These are phyloP conservation scores for Claviceps capensis DNA, from an alignment of 2,329 filamentous ascomycete species.

Conservation along the genomic window DNA sequence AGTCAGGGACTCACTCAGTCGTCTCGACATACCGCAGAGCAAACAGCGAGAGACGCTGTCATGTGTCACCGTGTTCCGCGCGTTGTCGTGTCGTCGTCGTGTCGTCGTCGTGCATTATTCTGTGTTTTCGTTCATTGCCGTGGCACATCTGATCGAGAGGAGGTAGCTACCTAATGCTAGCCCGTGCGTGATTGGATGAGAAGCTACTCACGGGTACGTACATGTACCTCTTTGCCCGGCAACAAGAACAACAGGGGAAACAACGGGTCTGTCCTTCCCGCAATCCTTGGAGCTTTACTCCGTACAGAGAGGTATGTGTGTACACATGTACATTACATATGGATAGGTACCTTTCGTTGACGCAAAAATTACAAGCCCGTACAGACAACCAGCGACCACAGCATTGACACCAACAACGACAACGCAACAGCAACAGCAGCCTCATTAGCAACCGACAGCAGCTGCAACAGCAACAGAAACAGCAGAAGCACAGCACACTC, in stretches of 20 bases:
- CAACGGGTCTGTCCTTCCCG: neutral
- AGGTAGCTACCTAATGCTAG: conserved; percentile 9
- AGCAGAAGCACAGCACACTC: too few species aligned
- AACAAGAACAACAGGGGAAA: conserved; percentile 4
- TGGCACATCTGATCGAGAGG: neutral
- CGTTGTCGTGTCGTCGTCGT: neutral
- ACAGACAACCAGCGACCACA: too few species aligned
- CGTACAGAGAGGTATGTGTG: too few species aligned
- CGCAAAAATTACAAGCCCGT: too few species aligned
- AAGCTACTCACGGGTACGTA: neutral
- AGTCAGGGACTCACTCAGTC: neutral
- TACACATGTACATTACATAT: too few species aligned
- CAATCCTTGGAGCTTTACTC: neutral
- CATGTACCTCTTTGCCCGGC: conserved; percentile 6
- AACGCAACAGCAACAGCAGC: too few species aligned
- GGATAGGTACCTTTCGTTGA: too few species aligned
- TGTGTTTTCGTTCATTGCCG: neutral
- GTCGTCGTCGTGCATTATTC: neutral
- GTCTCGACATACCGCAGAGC: neutral
- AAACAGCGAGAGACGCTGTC: neutral
- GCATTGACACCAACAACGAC: too few species aligned
- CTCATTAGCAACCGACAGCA: too few species aligned
- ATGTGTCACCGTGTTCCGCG: neutral
- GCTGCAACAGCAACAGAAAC: too few species aligned
- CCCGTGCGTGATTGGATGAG: conserved; percentile 9